phyloP scores from a whole-genome alignment of 306 rosid genomes.

The Myrica gale region DNA sequence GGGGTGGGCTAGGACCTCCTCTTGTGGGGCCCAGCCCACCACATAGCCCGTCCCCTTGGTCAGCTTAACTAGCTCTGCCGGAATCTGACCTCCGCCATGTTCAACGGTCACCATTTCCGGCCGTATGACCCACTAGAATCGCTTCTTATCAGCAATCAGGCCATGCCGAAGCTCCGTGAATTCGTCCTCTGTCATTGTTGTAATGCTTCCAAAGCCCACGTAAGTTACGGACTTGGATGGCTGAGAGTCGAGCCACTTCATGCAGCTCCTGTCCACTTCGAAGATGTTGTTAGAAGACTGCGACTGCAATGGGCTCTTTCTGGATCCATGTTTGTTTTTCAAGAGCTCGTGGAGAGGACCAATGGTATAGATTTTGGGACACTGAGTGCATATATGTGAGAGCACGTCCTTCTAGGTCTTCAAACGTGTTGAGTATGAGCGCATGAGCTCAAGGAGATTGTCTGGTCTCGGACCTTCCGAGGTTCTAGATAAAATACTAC shows the following conservation, averaged over 20 bases:
- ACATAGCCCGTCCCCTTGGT: conserved; percentile 25
- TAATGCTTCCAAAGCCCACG: conserved; percentile 49
- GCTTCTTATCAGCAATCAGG: conserved; percentile 29
- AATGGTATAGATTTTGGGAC: conserved; percentile 30
- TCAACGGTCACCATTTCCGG: conserved; percentile 3
- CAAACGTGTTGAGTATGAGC: conserved; percentile 61
- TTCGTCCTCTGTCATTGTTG: background rate
- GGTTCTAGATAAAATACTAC: too few relatives aligned
- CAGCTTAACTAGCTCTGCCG: conserved; percentile 18
- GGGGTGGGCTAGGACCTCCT: conserved; percentile 32
- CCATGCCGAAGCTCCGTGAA: conserved; percentile 43
- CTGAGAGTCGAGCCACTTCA: conserved; percentile 43
- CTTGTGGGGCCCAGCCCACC: conserved; percentile 38
- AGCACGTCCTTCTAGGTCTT: conserved; percentile 54
- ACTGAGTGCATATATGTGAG: conserved; percentile 18
- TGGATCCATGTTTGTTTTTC: background rate
- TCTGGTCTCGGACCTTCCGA: too few relatives aligned
- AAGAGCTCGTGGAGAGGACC: conserved; percentile 43
- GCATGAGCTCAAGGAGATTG: too few relatives aligned
- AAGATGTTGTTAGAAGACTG: conserved; percentile 13
- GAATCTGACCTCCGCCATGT: background rate
- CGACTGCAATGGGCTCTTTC: background rate
- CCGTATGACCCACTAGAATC: conserved; percentile 43
- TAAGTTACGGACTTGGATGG: conserved; percentile 38
- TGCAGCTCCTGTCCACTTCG: conserved; percentile 34